Evolutionary conservation across 2,329 filamentous ascomycete species (phyloP).

Genomic region (Apiospora saccharicola): DNA sequence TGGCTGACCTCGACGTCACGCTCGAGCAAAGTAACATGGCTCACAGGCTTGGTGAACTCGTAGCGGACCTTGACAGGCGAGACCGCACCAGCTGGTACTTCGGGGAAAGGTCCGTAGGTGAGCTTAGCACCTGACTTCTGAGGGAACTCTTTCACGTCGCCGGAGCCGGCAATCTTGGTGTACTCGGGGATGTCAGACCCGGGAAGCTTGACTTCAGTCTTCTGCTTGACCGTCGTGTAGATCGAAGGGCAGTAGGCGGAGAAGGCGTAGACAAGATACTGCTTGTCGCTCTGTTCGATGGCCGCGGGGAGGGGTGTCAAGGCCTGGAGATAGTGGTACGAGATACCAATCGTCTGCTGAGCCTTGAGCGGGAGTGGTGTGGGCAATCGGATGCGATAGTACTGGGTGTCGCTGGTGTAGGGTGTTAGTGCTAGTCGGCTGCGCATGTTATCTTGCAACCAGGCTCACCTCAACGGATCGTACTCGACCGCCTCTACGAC

Average conservation of each 20-base stretch:
- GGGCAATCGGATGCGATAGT: conserved; percentile 84
- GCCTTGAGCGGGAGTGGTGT: conserved; percentile 76
- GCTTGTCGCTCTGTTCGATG: conserved; percentile 84
- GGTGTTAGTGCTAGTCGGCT: conserved; percentile 30
- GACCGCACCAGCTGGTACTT: conserved; percentile 78
- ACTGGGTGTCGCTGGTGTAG: conserved; percentile 70
- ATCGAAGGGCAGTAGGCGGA: conserved; percentile 84
- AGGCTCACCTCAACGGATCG: conserved; percentile 62
- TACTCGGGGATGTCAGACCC: conserved; percentile 83
- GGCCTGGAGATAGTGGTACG: conserved; percentile 81
- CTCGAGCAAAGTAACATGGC: conserved; percentile 80
- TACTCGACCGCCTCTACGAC: conserved; percentile 72
- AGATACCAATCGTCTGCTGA: conserved; percentile 87
- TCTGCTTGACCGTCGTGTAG: conserved; percentile 89
- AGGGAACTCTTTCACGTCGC: conserved; percentile 68
- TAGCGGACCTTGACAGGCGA: conserved; percentile 83
- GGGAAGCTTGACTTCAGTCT: conserved; percentile 94
- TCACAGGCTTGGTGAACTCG: conserved; percentile 93
- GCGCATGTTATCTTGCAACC: neutral
- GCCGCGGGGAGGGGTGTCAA: conserved; percentile 80
- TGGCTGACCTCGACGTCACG: conserved; percentile 95
- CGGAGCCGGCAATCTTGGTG: conserved; percentile 73
- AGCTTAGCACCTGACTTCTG: conserved; percentile 85
- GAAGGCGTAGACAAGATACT: conserved; percentile 87
- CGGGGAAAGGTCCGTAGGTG: conserved; percentile 88